Percentiles rank a stretch among this genome's conserved stretches.
Evolutionary conservation across 257 asterid species (phyloP).

Genomic region (Solanum etuberosum): DNA sequence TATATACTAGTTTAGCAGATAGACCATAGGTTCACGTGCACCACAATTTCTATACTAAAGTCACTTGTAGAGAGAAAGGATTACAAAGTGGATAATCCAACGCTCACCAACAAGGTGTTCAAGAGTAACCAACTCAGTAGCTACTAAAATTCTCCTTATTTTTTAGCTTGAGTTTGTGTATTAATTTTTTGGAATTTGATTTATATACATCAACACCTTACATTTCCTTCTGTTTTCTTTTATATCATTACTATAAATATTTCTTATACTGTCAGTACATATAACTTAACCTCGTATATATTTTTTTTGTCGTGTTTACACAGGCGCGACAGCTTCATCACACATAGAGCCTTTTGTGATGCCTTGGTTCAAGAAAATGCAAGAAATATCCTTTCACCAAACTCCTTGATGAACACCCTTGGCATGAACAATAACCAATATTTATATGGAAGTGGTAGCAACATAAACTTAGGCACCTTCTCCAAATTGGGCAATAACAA

Average conservation of each 20-base stretch:
- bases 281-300: neutral
- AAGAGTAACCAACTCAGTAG: neutral
- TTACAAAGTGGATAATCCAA: neutral
- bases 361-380: constrained; percentile 78
- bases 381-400: constrained; percentile 26
- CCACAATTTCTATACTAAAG: neutral
- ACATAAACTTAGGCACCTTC: constrained; percentile 23
- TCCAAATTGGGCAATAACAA: constrained; percentile 15
- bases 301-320: neutral
- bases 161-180: neutral
- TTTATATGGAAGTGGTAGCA: constrained; percentile 6
- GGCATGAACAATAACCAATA: constrained; percentile 21
- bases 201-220: neutral
- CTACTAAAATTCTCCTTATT: neutral
- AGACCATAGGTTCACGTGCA: neutral
- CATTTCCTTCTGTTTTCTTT: neutral
- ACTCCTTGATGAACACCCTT: constrained; percentile 23
- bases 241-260: too few relatives aligned
- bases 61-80: neutral
- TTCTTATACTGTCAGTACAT: neutral
- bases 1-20: neutral
- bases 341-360: constrained; percentile 83
- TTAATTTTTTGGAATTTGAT: too few relatives aligned
- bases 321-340: constrained; percentile 83
- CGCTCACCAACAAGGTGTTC: neutral